Evolutionary conservation across 2,329 filamentous ascomycete species (phyloP), one percentile per base, ranked within the genome.

Genomic region (Fonsecaea multimorphosa): DNA sequence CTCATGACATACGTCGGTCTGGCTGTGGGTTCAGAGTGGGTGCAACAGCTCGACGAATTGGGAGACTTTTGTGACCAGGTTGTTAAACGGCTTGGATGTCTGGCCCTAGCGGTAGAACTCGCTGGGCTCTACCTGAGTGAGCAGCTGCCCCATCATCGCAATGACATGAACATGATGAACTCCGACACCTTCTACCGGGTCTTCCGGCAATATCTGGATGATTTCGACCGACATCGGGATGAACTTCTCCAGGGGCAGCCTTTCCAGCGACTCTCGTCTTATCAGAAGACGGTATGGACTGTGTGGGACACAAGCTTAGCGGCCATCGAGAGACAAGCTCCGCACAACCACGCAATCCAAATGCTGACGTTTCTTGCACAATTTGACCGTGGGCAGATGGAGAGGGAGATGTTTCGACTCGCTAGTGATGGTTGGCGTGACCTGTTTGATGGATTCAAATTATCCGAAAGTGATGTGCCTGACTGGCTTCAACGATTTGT

Each of bases 241-340:
- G 46, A 51, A 19, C 46, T 51, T 51, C 46, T 51, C 2, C 46
- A 19, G 16, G 19, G 46, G 46, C 6, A 22, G 46, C 46, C 46
- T 6, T 51, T 51, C 24, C 24, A n/a, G 19, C 46, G 46, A 5
- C 46, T 51, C 19, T 51, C 46, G 8, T 51, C 16, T 27, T 51
- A 51, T 27, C 19, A 51, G 46, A 51, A n/a, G 46, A 51, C 46
- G 24, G 46, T 51, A 16, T 51, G 46, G 46, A 51, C 46, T 22
- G 46, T 51, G 16, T 51, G 46, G 46, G 46, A 51, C 14, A 51
- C 46, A 22, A 51, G 46, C 24, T 51, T 51, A 16, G 46, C 46
- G 19, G 46, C 46, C 6, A 51, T 51, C 16, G 46, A 51, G 46
- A 51, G 19, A 27, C 34, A 51, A 7, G 5, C 19, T 16, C 46